Percentiles rank a stretch among this genome's conserved stretches.
phyloP scores from a whole-genome alignment of 768 basidiomycete species.

The Kwoniella mangroviensis region DNA sequence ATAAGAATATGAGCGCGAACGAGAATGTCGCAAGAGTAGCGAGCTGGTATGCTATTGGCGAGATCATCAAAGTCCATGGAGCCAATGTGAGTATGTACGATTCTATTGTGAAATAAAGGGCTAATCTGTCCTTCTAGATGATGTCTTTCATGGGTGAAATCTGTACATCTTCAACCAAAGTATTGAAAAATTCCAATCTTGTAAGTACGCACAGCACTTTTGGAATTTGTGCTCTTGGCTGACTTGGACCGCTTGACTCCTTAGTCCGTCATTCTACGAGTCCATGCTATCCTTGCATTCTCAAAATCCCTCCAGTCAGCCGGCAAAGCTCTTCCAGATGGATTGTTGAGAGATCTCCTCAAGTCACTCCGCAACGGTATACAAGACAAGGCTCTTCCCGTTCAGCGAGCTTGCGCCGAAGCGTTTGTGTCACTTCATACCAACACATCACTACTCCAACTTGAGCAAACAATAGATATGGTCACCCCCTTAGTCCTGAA shows the following conservation, averaged over 20 bases:
- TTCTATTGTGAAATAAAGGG: not conserved
- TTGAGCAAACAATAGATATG: slow-evolving; percentile 75
- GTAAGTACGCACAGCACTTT: slow-evolving; percentile 61
- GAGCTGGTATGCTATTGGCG: slow-evolving; percentile 82
- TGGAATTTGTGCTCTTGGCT: not conserved
- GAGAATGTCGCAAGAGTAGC: slow-evolving; percentile 60
- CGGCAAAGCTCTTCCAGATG: slow-evolving; percentile 81
- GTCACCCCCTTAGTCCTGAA: slow-evolving; percentile 71
- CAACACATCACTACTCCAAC: slow-evolving; percentile 64
- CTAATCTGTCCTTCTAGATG: slow-evolving; percentile 63
- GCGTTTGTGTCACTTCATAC: slow-evolving; percentile 67
- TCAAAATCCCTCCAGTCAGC: slow-evolving; percentile 79
- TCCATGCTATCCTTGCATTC: slow-evolving; percentile 75
- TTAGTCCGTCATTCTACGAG: slow-evolving; percentile 80
- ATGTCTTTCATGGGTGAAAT: slow-evolving; percentile 96
- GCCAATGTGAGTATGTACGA: slow-evolving; percentile 67
- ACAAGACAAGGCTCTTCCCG: slow-evolving; percentile 77
- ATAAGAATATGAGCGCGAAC: slow-evolving; percentile 40
- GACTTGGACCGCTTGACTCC: not conserved
- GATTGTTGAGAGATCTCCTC: slow-evolving; percentile 74
- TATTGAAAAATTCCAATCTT: slow-evolving; percentile 69
- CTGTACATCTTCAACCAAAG: slow-evolving; percentile 67
- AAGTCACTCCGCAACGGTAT: slow-evolving; percentile 79
- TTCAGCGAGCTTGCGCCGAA: slow-evolving; percentile 83
- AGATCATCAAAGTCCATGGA: slow-evolving; percentile 83